Evolutionary conservation across 1,284 basidiomycete species (phyloP), one percentile per base, ranked within the genome.

Genomic region (Sanghuangporus weigelae): DNA sequence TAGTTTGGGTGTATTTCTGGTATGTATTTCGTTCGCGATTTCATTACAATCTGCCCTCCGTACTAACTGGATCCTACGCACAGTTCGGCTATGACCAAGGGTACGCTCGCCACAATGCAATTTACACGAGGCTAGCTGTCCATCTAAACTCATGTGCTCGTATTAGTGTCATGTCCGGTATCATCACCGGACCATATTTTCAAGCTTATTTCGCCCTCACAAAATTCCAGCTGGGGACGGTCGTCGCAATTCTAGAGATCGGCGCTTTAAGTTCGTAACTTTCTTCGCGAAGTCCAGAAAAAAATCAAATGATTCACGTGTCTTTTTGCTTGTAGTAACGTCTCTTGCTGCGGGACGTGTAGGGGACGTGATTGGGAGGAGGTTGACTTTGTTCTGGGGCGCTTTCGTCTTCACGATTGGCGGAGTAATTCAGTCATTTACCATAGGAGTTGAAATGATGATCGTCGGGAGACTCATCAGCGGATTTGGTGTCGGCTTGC

Each of bases 1-100:
- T 67, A 92, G 89, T 76, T 77, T 96, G 39, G 94, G 94, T 58
- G 93, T 96, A 42, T 95, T 95, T 72, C 80, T 94, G 67, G 92
- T 95, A 68, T 72, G 86, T 78, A 23, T 10, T 35, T 53, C 16
- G 2, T 19, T 46, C 16, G 16, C 16, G 2, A 7, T 21, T 46
- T 31, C 60, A 48, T 53, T 50, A 57, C 38, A 48, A 68, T 62
- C 65, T 66, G 50, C 69, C 71, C 26, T 69, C 69, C n/a, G 67
- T 67, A 70, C 54, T 51, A 59, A 31, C 63, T 55, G 50, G 49
- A 16, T 10, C 31, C 31, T 19, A 31, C 66, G 36, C 40, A 31
- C 74, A 87, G 92, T 95, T 95, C 75, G 93, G 94, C 67, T 95
- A 94, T 83, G 93, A 95, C 75, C 93, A 96, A 82, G 94, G 93